Evolutionary conservation across 306 rosid species (phyloP), one percentile per base, ranked within the genome.

Genomic region (Trifolium subterraneum): DNA sequence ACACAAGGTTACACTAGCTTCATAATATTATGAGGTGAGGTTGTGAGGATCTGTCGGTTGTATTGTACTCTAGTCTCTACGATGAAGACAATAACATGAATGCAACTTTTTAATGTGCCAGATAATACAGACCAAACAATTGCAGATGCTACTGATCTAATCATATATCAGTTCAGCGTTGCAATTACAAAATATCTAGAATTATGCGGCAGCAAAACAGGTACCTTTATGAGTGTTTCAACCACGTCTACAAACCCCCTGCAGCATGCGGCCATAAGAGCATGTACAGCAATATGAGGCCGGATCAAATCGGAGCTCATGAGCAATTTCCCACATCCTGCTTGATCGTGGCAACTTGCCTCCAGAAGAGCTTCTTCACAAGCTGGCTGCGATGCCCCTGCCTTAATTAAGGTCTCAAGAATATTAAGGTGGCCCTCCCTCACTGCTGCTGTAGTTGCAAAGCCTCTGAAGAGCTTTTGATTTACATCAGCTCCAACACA

Each of bases 281-380:
- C 98, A 76, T 87, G 98, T 56, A 88, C 87, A 13, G 91, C 87
- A 76, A 91, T 38, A 73, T 80, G 89, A 74, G 94, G 94, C 74
- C 97, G 82, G 81, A 93, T 80, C 78, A 93, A 80, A 78, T 93
- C 98, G 47, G 97, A 88, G 81, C 89, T 84, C 94, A 93, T 91
- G 70, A 93, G 94, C 77, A 88, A 78, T 80, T 91, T 91, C 4
- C 75, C 88, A 75, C 73, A 64, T 79, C 77, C 81, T 45, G 94
- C 96, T 64, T 79, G 89, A 55, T 97, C 97, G 67, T 91, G 96
- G 81, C 79, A 89, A 76, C 97, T 91, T 55, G 96, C 92, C 88
- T 89, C 97, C 63, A 91, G 18, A 64, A 93, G 87, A 73, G 98
- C 98, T 77, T 93, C 98, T 81, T 93, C 98, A 76, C 97, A 93